Conservation (phyloP, 352 stramenopile species). For the Pythium aristosporum region DNA sequence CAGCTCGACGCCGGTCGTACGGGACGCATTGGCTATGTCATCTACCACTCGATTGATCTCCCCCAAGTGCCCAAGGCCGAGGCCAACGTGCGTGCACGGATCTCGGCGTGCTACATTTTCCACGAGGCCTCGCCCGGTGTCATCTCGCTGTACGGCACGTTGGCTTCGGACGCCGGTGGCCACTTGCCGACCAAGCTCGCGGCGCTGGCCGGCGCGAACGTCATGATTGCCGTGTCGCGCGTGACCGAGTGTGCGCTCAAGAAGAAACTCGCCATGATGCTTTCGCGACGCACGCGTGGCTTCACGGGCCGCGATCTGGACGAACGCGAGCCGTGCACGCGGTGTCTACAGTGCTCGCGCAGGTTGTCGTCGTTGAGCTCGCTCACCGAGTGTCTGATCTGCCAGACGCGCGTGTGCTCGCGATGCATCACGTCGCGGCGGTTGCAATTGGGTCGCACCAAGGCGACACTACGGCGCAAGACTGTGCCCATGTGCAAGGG, state of each 20-base stretch:
- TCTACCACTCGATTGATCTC: constrained; percentile 20
- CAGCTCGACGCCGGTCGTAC: not conserved
- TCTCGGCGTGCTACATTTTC: constrained; percentile 50
- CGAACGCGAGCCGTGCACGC: not conserved
- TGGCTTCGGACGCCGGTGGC: constrained; percentile 11
- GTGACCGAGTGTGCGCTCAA: constrained; percentile 12
- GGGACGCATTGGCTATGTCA: constrained; percentile 6
- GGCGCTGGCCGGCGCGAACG: constrained; percentile 1
- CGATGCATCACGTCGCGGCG: constrained; percentile 10
- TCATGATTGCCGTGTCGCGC: constrained; percentile 3
- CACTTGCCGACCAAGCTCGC: constrained; percentile 13
- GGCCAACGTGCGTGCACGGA: constrained; percentile 43
- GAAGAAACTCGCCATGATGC: constrained; percentile 17
- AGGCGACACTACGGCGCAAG: not conserved
- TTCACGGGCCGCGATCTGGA: not conserved
- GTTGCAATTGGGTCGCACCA: not conserved
- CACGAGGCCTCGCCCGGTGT: constrained; percentile 31
- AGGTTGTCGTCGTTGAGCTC: constrained; percentile 8
- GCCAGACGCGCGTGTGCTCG: not conserved
- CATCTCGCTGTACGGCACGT: constrained; percentile 38
- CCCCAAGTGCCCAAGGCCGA: not conserved
- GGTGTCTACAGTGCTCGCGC: constrained; percentile 6
- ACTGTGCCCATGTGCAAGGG: constrained; percentile 7
- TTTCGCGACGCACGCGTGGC: not conserved
- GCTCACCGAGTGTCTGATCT: constrained; percentile 9